A percentile compares a stretch with the other conserved stretches of the same genome.
phyloP scores from a whole-genome alignment of 495 filamentous ascomycete species.

The Articulospora tetracladia region DNA sequence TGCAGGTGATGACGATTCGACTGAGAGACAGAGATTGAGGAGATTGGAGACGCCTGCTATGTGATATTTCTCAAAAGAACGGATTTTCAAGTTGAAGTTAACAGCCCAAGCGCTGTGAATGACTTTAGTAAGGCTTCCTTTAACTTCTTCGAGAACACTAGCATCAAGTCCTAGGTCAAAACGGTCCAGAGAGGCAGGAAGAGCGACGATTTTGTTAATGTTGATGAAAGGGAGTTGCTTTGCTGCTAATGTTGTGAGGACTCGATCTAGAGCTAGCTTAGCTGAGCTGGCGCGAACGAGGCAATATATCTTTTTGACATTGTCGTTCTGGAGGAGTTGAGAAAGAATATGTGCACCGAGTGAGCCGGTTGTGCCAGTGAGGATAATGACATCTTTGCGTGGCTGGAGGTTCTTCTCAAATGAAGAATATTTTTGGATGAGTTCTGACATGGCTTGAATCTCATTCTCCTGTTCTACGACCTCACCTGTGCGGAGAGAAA shows the following conservation, averaged over 20 bases:
- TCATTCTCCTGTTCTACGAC: slow-evolving; percentile 23
- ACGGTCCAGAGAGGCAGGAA: slow-evolving; percentile 20
- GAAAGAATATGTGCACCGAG: slow-evolving; percentile 51
- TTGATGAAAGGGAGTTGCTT: slow-evolving; percentile 30
- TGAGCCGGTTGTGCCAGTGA: slow-evolving; percentile 52
- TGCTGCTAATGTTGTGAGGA: slow-evolving; percentile 33
- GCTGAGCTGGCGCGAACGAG: slow-evolving; percentile 37
- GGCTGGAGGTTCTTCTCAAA: slow-evolving; percentile 28
- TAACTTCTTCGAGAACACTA: slow-evolving; percentile 26
- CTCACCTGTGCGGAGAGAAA: slow-evolving; percentile 25
- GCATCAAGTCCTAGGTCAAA: not conserved
- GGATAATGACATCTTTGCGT: slow-evolving; percentile 20
- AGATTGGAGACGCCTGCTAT: slow-evolving; percentile 47
- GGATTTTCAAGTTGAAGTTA: slow-evolving; percentile 56
- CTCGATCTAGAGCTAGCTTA: slow-evolving; percentile 23
- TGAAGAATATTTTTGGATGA: slow-evolving; percentile 34
- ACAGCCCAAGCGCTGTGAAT: slow-evolving; percentile 66
- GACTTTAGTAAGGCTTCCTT: slow-evolving; percentile 37
- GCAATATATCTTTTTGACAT: slow-evolving; percentile 46
- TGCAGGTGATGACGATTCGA: slow-evolving; percentile 8
- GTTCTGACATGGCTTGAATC: slow-evolving; percentile 29
- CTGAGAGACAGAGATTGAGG: slow-evolving; percentile 7
- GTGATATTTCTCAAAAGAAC: slow-evolving; percentile 48
- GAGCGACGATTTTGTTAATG: slow-evolving; percentile 18
- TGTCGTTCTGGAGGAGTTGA: slow-evolving; percentile 34